Percentiles rank a stretch among this genome's conserved stretches.
These are phyloP conservation scores for Pseudotsuga menziesii DNA, from an alignment of 75 land plant species.

Conservation along the genomic window DNA sequence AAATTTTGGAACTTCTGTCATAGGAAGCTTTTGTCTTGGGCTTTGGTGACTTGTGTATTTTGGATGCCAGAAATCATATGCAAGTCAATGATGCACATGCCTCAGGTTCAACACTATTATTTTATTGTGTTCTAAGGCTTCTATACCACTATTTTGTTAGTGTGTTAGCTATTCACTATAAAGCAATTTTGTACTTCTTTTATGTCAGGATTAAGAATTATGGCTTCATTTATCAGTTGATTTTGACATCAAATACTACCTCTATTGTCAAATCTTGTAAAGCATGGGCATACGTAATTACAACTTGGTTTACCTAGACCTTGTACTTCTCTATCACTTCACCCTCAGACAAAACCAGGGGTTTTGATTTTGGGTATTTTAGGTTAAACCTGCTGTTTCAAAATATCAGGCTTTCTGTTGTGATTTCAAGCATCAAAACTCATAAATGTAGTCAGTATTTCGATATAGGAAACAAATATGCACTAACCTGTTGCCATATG, in stretches of 20 bases:
- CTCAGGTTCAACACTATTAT: slow-evolving; percentile 20
- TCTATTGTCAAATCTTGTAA: slow-evolving; percentile 1
- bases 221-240: not conserved
- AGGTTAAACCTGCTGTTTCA: not conserved
- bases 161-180: not conserved
- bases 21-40: slow-evolving; percentile 99
- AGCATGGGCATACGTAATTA: not conserved
- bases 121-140: not conserved
- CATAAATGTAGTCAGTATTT: not conserved
- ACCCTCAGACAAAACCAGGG: not conserved
- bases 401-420: not conserved
- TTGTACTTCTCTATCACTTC: not conserved
- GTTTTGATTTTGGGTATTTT: not conserved
- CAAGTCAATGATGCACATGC: slow-evolving; percentile 45
- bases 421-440: not conserved
- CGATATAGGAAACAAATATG: not conserved
- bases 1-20: not conserved
- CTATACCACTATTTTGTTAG: not conserved
- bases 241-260: not conserved
- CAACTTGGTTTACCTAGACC: not conserved
- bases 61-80: slow-evolving; percentile 75
- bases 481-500: not conserved
- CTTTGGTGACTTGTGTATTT: slow-evolving; percentile 94
- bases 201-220: not conserved
- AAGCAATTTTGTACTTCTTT: not conserved